Evolutionary conservation across 306 rosid genomes (phyloP).

Genomic region (Begonia peltatifolia): DNA sequence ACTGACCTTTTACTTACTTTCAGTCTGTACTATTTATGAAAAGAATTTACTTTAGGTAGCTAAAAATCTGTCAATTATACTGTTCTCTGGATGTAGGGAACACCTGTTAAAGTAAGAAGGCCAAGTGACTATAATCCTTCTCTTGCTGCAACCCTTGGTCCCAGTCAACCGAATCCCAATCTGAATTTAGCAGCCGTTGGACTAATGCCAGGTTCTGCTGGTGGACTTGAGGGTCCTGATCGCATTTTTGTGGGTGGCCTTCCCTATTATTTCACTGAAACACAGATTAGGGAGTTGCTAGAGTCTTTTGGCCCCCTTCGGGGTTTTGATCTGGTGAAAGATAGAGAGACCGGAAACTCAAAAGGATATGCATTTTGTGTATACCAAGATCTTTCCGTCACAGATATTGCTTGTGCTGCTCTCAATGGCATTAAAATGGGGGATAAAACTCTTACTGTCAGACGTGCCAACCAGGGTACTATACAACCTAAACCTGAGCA

Average conservation of each 20-base stretch:
- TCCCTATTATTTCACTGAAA: conserved; percentile 70
- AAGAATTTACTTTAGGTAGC: too few relatives aligned
- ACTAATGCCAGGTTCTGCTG: conserved; percentile 42
- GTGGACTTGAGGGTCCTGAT: conserved; percentile 68
- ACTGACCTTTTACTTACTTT: too few relatives aligned
- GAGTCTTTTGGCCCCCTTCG: conserved; percentile 71
- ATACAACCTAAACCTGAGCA: conserved; percentile 70
- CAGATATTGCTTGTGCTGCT: conserved; percentile 67
- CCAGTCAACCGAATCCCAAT: conserved; percentile 62
- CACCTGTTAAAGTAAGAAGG: conserved; percentile 75
- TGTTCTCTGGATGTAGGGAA: conserved; percentile 27
- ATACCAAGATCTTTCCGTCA: conserved; percentile 71
- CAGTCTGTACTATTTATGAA: too few relatives aligned
- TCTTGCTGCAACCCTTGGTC: conserved; percentile 70
- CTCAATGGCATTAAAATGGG: conserved; percentile 83
- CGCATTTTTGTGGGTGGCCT: conserved; percentile 82
- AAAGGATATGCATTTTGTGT: conserved; percentile 78
- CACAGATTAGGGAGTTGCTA: conserved; percentile 55
- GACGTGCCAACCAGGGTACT: conserved; percentile 45
- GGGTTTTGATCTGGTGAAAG: conserved; percentile 63
- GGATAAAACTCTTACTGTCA: conserved; percentile 67
- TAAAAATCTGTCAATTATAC: too few relatives aligned
- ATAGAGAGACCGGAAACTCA: conserved; percentile 74
- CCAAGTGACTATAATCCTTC: conserved; percentile 78
- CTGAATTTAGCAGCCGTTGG: conserved; percentile 68